Base-by-base conservation (phyloP, 2,329 filamentous ascomycete species). In the Metarhizium guizhouense region DNA sequence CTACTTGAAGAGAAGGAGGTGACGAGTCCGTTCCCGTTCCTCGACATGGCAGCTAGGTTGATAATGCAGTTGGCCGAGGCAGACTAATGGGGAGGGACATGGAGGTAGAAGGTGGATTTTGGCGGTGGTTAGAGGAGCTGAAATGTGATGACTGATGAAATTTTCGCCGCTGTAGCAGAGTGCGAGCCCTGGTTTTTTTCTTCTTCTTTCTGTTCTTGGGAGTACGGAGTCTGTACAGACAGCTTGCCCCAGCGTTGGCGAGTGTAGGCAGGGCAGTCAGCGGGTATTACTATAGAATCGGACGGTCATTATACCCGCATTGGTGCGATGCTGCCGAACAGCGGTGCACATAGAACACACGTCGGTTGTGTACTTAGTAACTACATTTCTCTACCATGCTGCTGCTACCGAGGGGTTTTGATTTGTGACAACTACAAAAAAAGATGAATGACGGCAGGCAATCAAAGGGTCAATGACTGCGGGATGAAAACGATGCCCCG, bases 61-160 rank as follows among this genome's bases (percentile, higher is more conserved):
- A 96, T 97, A 63, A 91, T 96, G 74, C 91, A 96, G 74, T 77
- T 97, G 67, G 91, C 92, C 11, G 89, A 93, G 68, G 86, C 87
- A 56, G 87, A 90, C 64, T 83, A 73, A 69, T 14, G 20, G 2
- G 16, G 25, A 25, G 42, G 42, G 42, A 42, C 11, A 16, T 3
- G 18, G 16, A 20, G 10, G 20, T 6, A 30, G 25, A 48, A 7
- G 45, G 10, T 3, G 45, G 20, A 5, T 10, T 25, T 30, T 6
- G 6, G n/a, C 16, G 14, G 16, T 20, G 42, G 16, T 45, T 18
- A 45, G 42, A 45, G 42, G 18, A 45, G 25, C 18, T 32, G 20
- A 29, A 18, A 30, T 48, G 3, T 48, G 20, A 48, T 30, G 45
- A 48, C 18, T 48, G 45, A 48, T 48, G 45, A 48, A 6, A 14